These are phyloP conservation scores for Pestalotiopsis sp. DNA, from an alignment of 2,329 filamentous ascomycete species.

Conservation along the genomic window DNA sequence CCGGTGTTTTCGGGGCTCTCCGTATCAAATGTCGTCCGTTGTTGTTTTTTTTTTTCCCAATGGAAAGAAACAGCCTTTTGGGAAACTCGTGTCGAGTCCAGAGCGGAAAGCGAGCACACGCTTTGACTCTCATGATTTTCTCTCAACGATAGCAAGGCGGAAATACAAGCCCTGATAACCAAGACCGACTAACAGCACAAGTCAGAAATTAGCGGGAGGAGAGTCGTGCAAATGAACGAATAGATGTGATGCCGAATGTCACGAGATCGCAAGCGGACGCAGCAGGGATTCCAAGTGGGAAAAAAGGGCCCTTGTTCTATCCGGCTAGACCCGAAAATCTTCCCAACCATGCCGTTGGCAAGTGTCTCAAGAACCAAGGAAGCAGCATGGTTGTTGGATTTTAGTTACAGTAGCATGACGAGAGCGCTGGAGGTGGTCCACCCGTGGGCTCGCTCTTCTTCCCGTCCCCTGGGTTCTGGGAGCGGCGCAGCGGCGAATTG, in stretches of 20 bases:
- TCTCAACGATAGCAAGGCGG: too few relatives aligned
- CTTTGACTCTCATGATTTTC: too few relatives aligned
- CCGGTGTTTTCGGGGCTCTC: too few relatives aligned
- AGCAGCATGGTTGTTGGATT: not conserved
- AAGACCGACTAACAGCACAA: not conserved
- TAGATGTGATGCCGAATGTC: not conserved
- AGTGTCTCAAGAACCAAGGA: not conserved
- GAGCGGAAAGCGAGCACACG: too few relatives aligned
- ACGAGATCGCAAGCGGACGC: conserved; percentile 10
- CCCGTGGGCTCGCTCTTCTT: not conserved
- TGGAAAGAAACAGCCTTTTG: too few relatives aligned
- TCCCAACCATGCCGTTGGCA: not conserved
- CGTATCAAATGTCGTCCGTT: too few relatives aligned
- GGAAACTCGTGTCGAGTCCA: too few relatives aligned
- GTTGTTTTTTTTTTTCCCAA: too few relatives aligned
- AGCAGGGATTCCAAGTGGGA: conserved; percentile 1
- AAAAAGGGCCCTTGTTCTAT: not conserved
- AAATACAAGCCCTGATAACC: not conserved
- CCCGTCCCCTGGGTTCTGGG: not conserved
- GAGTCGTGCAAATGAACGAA: not conserved
- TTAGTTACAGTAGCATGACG: not conserved
- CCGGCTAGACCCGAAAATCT: conserved; percentile 2
- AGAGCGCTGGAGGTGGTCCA: not conserved
- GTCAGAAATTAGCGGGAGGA: not conserved
- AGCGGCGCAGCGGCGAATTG: not conserved